These are phyloP conservation scores for Malassezia furfur DNA, from an alignment of 1,284 basidiomycete genomes.

Conservation along the genomic window DNA sequence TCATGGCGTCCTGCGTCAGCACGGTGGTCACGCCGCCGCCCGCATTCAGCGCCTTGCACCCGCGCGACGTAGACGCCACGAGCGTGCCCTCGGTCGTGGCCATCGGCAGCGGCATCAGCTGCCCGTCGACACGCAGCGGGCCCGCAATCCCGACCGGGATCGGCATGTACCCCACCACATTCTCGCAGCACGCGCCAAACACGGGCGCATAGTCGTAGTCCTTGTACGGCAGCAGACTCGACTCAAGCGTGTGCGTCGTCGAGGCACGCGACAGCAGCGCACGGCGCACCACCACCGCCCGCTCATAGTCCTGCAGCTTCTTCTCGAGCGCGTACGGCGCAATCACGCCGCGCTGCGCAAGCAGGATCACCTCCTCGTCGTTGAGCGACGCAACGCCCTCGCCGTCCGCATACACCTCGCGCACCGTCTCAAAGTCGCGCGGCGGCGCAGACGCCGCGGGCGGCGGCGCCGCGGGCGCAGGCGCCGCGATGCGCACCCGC, in stretches of 20 bases:
- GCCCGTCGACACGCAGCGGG: constrained; percentile 82
- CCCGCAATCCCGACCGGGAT: constrained; percentile 93
- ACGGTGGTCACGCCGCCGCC: constrained; percentile 92
- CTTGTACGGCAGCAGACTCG: constrained; percentile 69
- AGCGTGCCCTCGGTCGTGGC: constrained; percentile 97
- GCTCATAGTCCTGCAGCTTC: constrained; percentile 70
- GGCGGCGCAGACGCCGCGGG: constrained; percentile 26
- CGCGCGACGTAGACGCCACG: constrained; percentile 91
- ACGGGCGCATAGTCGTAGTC: constrained; percentile 90
- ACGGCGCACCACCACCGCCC: constrained; percentile 77
- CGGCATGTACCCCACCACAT: constrained; percentile 95
- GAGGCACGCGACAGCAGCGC: constrained; percentile 86
- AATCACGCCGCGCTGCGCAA: constrained; percentile 86
- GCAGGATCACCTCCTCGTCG: constrained; percentile 83
- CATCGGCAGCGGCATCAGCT: constrained; percentile 86
- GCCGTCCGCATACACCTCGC: constrained; percentile 75
- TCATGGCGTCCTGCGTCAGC: constrained; percentile 89
- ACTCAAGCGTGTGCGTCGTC: constrained; percentile 71
- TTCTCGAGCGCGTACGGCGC: constrained; percentile 90
- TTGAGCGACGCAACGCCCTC: constrained; percentile 58
- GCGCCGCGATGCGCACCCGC: constrained; percentile 1
- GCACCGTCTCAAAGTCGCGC: constrained; percentile 62
- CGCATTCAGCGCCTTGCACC: constrained; percentile 93
- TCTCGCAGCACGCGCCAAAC: constrained; percentile 96
- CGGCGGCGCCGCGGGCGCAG: constrained; percentile 15